Evolutionary conservation across 768 basidiomycete genomes (phyloP), one percentile per base, ranked within the genome.

Genomic region (Rossbeevera mucosa): DNA sequence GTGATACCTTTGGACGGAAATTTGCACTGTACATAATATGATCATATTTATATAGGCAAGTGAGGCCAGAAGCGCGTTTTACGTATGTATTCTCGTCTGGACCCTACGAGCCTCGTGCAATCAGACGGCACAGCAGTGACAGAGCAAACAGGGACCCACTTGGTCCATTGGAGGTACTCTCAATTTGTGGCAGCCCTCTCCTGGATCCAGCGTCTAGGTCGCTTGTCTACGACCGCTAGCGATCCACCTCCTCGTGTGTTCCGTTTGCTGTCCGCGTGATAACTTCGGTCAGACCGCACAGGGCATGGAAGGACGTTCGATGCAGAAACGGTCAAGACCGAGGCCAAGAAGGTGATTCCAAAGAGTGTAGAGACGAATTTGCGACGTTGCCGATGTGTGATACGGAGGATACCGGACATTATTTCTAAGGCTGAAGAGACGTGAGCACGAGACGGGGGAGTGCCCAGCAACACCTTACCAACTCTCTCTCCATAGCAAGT

Each of bases 221-320:
- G 73, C 71, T 81, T 88, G 58, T 84, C 79, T 20, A 76, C 76
- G 24, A 83, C 77, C 29, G 75, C 73, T 29, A 62, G 54, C 21
- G 56, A 50, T 44, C 48, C 57, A 54, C 48, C 47, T 54, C 68
- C 59, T 48, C 61, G 64, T 40, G 62, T 51, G 54, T 59, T 59
- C 50, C 59, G 60, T 24, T 74, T 75, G 44, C 72, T 74, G 59
- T 90, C 88, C 41, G 82, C 75, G 57, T 79, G 83, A 24, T 85
- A 80, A 50, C 61, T 72, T 59, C 80, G 78, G 54, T 79, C 72
- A 40, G 76, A 71, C 48, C 81, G 79, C n/a, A 81, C 88, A 7
- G 90, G 90, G 61, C 91, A 92, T 48, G 90, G 89, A 28, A 92
- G 72, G 36, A 91, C 74, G 64, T 79, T 81, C 20, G 89, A 90